A percentile compares a stretch with the other conserved stretches of the same genome.
phyloP scores from a whole-genome alignment of 1,139 yeast species.

The Magnusiomyces suaveolens region DNA sequence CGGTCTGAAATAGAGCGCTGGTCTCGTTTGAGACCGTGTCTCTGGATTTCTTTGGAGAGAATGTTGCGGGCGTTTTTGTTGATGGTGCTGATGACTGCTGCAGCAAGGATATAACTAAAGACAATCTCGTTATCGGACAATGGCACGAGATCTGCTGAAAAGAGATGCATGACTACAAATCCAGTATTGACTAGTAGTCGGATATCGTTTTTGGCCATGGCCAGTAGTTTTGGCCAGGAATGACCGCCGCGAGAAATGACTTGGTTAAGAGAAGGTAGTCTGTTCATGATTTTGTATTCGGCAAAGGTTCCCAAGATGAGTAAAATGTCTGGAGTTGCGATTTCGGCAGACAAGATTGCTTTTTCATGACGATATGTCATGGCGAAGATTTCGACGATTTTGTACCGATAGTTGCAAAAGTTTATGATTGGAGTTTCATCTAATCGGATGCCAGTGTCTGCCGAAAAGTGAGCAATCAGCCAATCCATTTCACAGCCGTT shows the following conservation, averaged over 20 bases:
- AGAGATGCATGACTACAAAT: conserved; percentile 14
- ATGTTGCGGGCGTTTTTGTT: conserved; percentile 2
- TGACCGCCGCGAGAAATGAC: conserved; percentile 7
- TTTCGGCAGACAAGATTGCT: conserved; percentile 11
- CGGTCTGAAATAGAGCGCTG: conserved; percentile 13
- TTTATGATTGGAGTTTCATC: conserved; percentile 14
- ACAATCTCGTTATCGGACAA: conserved; percentile 13
- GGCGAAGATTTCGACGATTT: conserved; percentile 14
- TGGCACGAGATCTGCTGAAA: conserved; percentile 12
- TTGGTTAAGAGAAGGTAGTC: conserved; percentile 8
- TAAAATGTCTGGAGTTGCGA: conserved; percentile 12
- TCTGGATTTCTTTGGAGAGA: conserved; percentile 9
- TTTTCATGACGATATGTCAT: conserved; percentile 14
- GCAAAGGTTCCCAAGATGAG: conserved; percentile 11
- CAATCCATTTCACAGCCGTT: conserved; percentile 10
- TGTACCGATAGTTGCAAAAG: conserved; percentile 15
- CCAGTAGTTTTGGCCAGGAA: conserved; percentile 12
- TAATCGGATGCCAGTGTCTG: conserved; percentile 6
- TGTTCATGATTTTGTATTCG: conserved; percentile 9
- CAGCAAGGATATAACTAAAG: conserved; percentile 14
- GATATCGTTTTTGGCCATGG: conserved; percentile 8
- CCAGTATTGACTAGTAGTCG: conserved; percentile 13
- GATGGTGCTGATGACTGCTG: conserved; percentile 12
- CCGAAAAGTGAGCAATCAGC: conserved; percentile 6
- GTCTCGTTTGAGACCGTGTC: conserved; percentile 10